These are phyloP conservation scores for Leccinum subgranulosum DNA, from an alignment of 768 basidiomycete species.

Conservation along the genomic window DNA sequence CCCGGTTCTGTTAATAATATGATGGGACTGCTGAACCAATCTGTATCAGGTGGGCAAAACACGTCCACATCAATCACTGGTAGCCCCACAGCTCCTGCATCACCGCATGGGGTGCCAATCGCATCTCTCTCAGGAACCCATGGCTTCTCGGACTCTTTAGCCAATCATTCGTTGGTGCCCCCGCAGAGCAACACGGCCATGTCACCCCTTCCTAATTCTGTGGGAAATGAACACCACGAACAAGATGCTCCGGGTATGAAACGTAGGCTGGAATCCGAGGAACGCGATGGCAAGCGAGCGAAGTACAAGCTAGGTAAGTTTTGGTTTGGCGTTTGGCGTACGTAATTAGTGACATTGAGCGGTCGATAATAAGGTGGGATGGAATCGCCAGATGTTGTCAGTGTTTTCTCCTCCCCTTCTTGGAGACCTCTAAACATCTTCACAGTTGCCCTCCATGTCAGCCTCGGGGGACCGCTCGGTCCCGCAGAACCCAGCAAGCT, in stretches of 20 bases:
- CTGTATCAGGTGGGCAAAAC: slow-evolving; percentile 19
- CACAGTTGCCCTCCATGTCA: slow-evolving; percentile 20
- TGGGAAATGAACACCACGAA: slow-evolving; percentile 40
- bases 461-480: slow-evolving; percentile 15
- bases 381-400: slow-evolving; percentile 51
- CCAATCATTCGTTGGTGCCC: slow-evolving; percentile 17
- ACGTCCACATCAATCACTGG: slow-evolving; percentile 17
- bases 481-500: slow-evolving; percentile 23
- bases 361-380: slow-evolving; percentile 29
- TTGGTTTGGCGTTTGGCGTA: slow-evolving; percentile 21
- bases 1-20: slow-evolving; percentile 18
- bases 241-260: slow-evolving; percentile 65
- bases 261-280: slow-evolving; percentile 67
- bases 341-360: slow-evolving; percentile 25
- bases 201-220: slow-evolving; percentile 8
- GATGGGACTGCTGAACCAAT: slow-evolving; percentile 27
- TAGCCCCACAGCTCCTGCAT: slow-evolving; percentile 24
- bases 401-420: slow-evolving; percentile 23
- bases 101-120: slow-evolving; percentile 22
- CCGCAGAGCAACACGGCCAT: slow-evolving; percentile 12
- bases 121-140: slow-evolving; percentile 24
- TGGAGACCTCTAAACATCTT: slow-evolving; percentile 10
- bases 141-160: slow-evolving; percentile 24
- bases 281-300: slow-evolving; percentile 64
- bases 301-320: slow-evolving; percentile 69